A percentile compares a stretch with the other conserved stretches of the same genome.
These are phyloP conservation scores for Colletotrichum magnum DNA, from an alignment of 2,329 filamentous ascomycete species.

Conservation along the genomic window DNA sequence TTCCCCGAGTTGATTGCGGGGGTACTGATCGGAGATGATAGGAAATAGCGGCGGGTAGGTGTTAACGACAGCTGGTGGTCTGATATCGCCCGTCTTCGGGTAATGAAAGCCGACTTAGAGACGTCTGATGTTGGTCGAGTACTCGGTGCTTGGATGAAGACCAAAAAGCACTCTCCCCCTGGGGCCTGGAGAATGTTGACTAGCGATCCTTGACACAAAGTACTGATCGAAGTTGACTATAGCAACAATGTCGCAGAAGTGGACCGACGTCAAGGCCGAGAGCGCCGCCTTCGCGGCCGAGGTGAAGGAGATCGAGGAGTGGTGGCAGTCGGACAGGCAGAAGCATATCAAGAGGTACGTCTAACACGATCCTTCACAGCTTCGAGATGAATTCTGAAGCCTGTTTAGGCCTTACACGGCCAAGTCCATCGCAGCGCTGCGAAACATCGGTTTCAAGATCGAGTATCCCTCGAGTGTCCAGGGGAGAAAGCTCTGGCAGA, in stretches of 20 bases:
- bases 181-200: fast-evolving
- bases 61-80: too few relatives aligned
- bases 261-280: conserved; percentile 4
- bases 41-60: background rate
- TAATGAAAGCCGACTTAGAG: background rate
- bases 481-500: conserved; percentile 54
- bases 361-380: too few relatives aligned
- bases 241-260: background rate
- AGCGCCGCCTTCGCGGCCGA: conserved; percentile 15
- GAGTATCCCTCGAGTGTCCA: conserved; percentile 49
- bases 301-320: background rate
- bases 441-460: conserved; percentile 45
- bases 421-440: conserved; percentile 51
- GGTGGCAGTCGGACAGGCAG: conserved; percentile 8
- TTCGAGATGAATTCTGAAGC: too few relatives aligned
- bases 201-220: too few relatives aligned
- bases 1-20: background rate
- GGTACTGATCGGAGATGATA: background rate
- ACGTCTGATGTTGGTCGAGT: too few relatives aligned
- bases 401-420: too few relatives aligned
- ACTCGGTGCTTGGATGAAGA: too few relatives aligned
- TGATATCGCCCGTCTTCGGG: background rate
- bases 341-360: conserved; percentile 10
- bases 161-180: too few relatives aligned
- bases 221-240: too few relatives aligned